Percentiles rank a stretch among this genome's conserved stretches.
phyloP scores from a whole-genome alignment of 2,329 filamentous ascomycete species.

The Didymella keratinophila region DNA sequence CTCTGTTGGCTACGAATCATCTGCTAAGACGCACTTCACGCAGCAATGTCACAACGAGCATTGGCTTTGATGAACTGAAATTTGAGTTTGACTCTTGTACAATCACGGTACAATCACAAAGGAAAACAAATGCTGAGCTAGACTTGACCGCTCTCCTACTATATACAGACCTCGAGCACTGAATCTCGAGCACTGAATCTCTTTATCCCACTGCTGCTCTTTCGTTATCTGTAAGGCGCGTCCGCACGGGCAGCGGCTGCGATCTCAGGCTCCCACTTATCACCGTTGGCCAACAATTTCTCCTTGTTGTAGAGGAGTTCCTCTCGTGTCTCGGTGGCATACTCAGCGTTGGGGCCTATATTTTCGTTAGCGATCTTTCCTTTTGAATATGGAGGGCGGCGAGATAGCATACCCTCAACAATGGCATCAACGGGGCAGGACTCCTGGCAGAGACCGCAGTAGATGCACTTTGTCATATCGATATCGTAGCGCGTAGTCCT shows the following conservation, averaged over 20 bases:
- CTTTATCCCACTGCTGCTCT: constrained; percentile 38
- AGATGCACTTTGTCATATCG: constrained; percentile 99
- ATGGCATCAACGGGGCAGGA: constrained; percentile 98
- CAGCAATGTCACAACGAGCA: neutral
- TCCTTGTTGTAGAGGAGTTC: constrained; percentile 98
- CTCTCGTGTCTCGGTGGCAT: constrained; percentile 81
- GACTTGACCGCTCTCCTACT: constrained; percentile 32
- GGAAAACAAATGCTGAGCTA: constrained; percentile 34
- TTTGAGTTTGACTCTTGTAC: constrained; percentile 23
- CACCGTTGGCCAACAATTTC: constrained; percentile 79
- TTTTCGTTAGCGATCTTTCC: constrained; percentile 24
- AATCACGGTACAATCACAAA: constrained; percentile 31
- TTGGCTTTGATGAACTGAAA: constrained; percentile 10
- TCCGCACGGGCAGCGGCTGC: constrained; percentile 92
- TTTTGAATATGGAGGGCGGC: neutral
- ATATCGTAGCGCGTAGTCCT: constrained; percentile 98
- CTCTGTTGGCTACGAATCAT: too few species aligned
- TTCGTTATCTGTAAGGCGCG: constrained; percentile 69
- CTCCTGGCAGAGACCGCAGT: constrained; percentile 99
- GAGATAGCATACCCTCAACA: constrained; percentile 68
- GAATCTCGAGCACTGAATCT: constrained; percentile 7
- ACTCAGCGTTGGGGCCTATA: constrained; percentile 73
- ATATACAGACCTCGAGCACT: constrained; percentile 42
- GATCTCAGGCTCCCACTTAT: constrained; percentile 92
- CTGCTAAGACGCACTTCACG: neutral